Conservation (phyloP, 164 flowering plant species). For the Euptelea pleiosperma region DNA sequence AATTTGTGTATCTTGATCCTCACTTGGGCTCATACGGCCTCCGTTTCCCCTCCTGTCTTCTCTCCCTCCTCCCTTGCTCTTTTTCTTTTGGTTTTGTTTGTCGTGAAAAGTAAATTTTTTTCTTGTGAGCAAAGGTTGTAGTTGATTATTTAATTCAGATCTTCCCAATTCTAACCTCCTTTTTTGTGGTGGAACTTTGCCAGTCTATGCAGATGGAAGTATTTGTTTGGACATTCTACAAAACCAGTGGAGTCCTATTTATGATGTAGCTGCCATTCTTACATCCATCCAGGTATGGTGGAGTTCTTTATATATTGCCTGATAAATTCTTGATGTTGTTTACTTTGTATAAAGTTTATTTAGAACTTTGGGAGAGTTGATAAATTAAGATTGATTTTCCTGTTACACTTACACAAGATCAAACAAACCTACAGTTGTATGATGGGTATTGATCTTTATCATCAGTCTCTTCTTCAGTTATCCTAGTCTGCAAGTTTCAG, state of each 20-base stretch:
- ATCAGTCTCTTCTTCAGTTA: too few relatives aligned
- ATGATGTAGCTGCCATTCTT: slow-evolving; percentile 51
- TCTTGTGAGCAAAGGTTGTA: neutral
- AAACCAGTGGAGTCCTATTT: slow-evolving; percentile 55
- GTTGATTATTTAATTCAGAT: neutral
- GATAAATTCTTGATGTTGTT: too few relatives aligned
- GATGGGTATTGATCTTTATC: neutral
- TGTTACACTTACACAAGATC: neutral
- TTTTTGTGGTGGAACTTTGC: neutral
- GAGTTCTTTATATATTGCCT: neutral
- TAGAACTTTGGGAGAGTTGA: neutral
- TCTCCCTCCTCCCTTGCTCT: neutral
- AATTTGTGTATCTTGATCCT: too few relatives aligned
- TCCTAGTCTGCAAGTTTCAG: too few relatives aligned
- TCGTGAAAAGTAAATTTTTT: too few relatives aligned
- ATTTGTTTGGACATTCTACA: slow-evolving; percentile 50
- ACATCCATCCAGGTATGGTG: slow-evolving; percentile 57
- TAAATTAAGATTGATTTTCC: neutral
- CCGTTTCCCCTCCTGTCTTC: too few relatives aligned
- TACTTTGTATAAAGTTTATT: neutral
- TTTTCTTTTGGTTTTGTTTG: too few relatives aligned
- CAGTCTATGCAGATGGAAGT: slow-evolving; percentile 56
- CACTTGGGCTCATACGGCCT: too few relatives aligned
- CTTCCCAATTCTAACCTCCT: neutral
- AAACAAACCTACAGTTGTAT: neutral